Base-by-base conservation (phyloP, 2,329 filamentous ascomycete species). In the Claviceps arundinis region DNA sequence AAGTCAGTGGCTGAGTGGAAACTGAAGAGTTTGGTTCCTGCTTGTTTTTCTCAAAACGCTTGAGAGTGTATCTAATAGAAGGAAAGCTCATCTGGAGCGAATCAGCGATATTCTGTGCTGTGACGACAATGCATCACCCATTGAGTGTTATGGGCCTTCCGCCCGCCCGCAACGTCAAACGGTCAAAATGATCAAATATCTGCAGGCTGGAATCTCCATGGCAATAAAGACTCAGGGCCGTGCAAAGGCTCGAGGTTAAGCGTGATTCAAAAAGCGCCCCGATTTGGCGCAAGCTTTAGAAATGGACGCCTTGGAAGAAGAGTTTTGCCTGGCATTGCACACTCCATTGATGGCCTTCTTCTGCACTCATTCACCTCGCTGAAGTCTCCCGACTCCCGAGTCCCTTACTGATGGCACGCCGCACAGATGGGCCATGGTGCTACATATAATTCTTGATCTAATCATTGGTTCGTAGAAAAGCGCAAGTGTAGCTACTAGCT, bases 251-350 rank as follows among this genome's bases (percentile, higher is more conserved):
- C 56, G 89, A 95, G 55, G 87, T 86, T 57, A 98, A 76, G 63
- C 89, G 89, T 2, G 93, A 93, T 72, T 97, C 91, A 65, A 98
- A 98, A 0, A 93, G 93, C 54, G 93, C 93, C 40, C 90, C 85
- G 63, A 98, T 97, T 55, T 85, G 84, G 57, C 93, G 88, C 59
- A 98, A 77, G 60, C 86, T 87, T 59, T 96, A 89, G 76, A 95
- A 98, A 59, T 95, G 86, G 30, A 98, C 93, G 50, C 93, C 93
- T 37, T 87, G 85, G 85, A 98, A 98, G 78, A 97, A 98, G 16
- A 87, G 78, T 68, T 98, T 93, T 60, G 74, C 78, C 75, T 85
- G 19, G 19, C 19, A 19, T 22, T 4, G 22, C 22, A 22, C 3
- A 22, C 22, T 22, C 22, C 22, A 22, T 88, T 89, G 63, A 97